phyloP scores from a whole-genome alignment of 75 land plant genomes.

The Cunninghamia lanceolata region DNA sequence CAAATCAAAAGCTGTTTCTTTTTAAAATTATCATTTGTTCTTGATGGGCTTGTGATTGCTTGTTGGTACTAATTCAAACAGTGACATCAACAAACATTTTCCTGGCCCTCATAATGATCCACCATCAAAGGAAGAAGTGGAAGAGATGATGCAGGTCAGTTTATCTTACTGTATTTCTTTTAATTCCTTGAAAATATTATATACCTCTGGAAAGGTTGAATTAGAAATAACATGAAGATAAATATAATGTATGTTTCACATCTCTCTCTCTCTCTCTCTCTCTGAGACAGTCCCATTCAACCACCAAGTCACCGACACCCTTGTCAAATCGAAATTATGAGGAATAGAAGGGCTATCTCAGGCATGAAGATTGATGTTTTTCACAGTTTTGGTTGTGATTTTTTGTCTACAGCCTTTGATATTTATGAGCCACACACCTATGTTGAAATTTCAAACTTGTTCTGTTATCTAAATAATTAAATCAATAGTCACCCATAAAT shows the following conservation, averaged over 20 bases:
- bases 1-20: neutral
- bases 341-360: neutral
- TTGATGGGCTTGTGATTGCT: neutral
- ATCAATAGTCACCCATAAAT: neutral
- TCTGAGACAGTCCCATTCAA: neutral
- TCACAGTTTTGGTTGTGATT: neutral
- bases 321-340: neutral
- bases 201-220: neutral
- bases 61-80: slow-evolving; percentile 18
- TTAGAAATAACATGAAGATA: neutral
- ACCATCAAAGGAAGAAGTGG: slow-evolving; percentile 61
- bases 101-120: slow-evolving; percentile 92
- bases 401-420: neutral
- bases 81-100: slow-evolving; percentile 87
- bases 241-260: neutral
- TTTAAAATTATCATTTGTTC: neutral
- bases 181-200: neutral
- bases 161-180: neutral
- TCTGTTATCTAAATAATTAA: neutral
- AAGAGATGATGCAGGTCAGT: slow-evolving; percentile 54
- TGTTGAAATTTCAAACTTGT: neutral
- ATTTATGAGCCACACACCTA: neutral
- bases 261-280: neutral
- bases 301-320: neutral
- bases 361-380: neutral